Evolutionary conservation across 1,139 yeast species (phyloP).

Genomic region (Yamadazyma dendronema): DNA sequence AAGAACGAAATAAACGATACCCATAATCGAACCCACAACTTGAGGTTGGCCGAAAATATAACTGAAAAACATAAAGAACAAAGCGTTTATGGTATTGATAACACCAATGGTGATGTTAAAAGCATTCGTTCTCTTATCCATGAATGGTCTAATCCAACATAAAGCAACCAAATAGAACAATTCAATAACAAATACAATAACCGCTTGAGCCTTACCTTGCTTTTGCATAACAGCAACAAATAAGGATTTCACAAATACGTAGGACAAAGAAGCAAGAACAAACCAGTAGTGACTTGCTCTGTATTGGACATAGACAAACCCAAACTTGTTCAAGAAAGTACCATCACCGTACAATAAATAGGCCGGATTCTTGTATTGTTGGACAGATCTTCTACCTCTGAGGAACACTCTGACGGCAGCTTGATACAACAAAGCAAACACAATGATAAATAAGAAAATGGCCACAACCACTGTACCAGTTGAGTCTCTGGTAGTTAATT

Average conservation of each 20-base stretch:
- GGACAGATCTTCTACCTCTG: conserved; percentile 69
- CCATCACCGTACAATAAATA: conserved; percentile 86
- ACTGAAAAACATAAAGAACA: conserved; percentile 87
- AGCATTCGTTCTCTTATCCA: conserved; percentile 92
- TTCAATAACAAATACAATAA: conserved; percentile 74
- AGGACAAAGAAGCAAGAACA: conserved; percentile 60
- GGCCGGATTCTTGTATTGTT: conserved; percentile 86
- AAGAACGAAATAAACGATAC: conserved; percentile 83
- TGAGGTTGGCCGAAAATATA: conserved; percentile 81
- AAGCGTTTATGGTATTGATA: conserved; percentile 75
- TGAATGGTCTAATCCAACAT: conserved; percentile 77
- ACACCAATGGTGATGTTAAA: conserved; percentile 85
- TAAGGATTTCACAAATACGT: conserved; percentile 71
- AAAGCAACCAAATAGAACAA: conserved; percentile 61
- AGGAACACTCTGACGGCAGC: conserved; percentile 72
- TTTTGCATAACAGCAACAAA: conserved; percentile 84
- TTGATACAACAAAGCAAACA: conserved; percentile 60
- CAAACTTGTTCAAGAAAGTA: conserved; percentile 78
- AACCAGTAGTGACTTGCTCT: conserved; percentile 88
- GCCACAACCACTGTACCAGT: conserved; percentile 83
- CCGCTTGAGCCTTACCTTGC: conserved; percentile 78
- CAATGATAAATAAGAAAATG: conserved; percentile 57
- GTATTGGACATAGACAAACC: conserved; percentile 88
- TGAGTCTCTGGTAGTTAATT: conserved; percentile 78
- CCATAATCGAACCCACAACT: conserved; percentile 88